Percentiles rank a stretch among this genome's conserved stretches.
phyloP scores from a whole-genome alignment of 1,284 basidiomycete species.

The Tilletia setariae region DNA sequence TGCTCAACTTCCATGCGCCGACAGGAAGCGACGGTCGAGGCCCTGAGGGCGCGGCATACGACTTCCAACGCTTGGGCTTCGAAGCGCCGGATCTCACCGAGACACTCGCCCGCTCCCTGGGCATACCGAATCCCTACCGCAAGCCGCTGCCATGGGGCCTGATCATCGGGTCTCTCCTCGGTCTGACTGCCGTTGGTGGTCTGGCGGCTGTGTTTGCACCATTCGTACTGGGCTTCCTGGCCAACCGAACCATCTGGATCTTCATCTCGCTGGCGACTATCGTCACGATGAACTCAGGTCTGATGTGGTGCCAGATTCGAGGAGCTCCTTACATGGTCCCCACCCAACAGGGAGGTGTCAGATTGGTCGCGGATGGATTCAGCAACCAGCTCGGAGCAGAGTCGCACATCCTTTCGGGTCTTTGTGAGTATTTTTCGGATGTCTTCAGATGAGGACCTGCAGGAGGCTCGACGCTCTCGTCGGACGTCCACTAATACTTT shows the following conservation, averaged over 20 bases:
- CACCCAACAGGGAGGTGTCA: background rate
- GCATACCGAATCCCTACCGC: slow-evolving; percentile 29
- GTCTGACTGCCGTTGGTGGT: slow-evolving; percentile 21
- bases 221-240: slow-evolving; percentile 17
- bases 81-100: slow-evolving; percentile 28
- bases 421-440: slow-evolving; percentile 68
- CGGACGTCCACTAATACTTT: background rate
- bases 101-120: slow-evolving; percentile 27
- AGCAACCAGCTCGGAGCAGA: slow-evolving; percentile 90
- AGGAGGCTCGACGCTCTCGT: background rate
- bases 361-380: slow-evolving; percentile 70
- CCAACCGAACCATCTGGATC: slow-evolving; percentile 31
- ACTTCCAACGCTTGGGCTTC: slow-evolving; percentile 40
- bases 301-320: slow-evolving; percentile 96
- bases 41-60: slow-evolving; percentile 31
- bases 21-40: slow-evolving; percentile 19
- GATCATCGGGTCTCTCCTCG: slow-evolving; percentile 18
- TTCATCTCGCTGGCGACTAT: slow-evolving; percentile 35
- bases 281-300: slow-evolving; percentile 56
- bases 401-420: slow-evolving; percentile 76
- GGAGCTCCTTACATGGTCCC: slow-evolving; percentile 66
- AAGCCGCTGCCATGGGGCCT: slow-evolving; percentile 36
- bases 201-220: slow-evolving; percentile 19
- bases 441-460: no score
- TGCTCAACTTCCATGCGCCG: slow-evolving; percentile 36